Percentiles rank a stretch among this genome's conserved stretches.
Conservation (phyloP, 1,284 basidiomycete species). For the Cystobasidium slooffiae region DNA sequence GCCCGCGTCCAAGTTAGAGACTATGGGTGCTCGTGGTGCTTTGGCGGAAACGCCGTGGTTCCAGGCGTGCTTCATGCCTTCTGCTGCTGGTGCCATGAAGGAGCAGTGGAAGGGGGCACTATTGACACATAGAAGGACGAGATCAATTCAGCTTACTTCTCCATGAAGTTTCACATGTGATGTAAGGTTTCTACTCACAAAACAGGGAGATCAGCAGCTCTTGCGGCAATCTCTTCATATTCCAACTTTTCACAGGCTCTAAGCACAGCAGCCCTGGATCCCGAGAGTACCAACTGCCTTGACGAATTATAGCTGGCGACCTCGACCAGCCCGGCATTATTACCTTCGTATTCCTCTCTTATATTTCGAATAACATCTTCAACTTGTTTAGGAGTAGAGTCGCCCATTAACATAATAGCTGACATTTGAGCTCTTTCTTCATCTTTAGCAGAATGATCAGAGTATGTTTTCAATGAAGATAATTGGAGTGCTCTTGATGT, state of each 20-base stretch:
- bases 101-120: conserved; percentile 54
- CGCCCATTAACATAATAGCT: conserved; percentile 53
- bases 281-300: conserved; percentile 53
- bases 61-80: conserved; percentile 52
- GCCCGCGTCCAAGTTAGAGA: conserved; percentile 50
- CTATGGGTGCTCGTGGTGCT: conserved; percentile 50
- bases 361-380: conserved; percentile 49
- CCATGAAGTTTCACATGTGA: not conserved
- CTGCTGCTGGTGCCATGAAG: conserved; percentile 54
- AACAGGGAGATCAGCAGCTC: conserved; percentile 55
- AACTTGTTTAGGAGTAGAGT: conserved; percentile 50
- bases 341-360: conserved; percentile 15
- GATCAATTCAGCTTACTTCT: conserved; percentile 1
- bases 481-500: conserved; percentile 48
- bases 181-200: conserved; percentile 47
- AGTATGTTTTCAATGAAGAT: conserved; percentile 43
- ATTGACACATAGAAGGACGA: not conserved
- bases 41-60: conserved; percentile 44
- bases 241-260: conserved; percentile 51
- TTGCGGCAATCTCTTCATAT: conserved; percentile 50
- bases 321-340: conserved; percentile 49
- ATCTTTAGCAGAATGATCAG: conserved; percentile 47
- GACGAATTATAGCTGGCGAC: conserved; percentile 55
- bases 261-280: conserved; percentile 52
- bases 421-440: conserved; percentile 52